A percentile compares a stretch with the other conserved stretches of the same genome.
phyloP scores from a whole-genome alignment of 306 rosid species.

The Ceratonia siliqua region DNA sequence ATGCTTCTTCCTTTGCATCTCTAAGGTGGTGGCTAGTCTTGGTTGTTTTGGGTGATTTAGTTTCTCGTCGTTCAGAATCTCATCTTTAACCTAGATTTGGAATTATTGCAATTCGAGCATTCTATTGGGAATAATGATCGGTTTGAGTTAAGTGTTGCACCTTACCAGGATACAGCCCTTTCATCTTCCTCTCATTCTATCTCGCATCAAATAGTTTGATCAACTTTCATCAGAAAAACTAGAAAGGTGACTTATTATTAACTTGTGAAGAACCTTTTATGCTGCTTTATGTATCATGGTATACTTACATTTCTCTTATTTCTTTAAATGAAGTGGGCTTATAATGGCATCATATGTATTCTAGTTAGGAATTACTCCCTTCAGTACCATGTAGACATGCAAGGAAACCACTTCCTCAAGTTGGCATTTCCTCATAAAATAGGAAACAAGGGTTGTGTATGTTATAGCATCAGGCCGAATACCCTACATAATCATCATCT shows the following conservation, averaged over 20 bases:
- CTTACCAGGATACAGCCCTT: too few species aligned
- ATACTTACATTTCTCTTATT: not conserved
- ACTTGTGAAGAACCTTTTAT: not conserved
- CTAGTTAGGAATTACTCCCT: conserved; percentile 52
- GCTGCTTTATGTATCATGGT: not conserved
- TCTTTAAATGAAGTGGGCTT: conserved; percentile 38
- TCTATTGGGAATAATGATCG: too few species aligned
- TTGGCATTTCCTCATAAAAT: conserved; percentile 36
- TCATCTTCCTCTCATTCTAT: too few species aligned
- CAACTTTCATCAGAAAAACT: not conserved
- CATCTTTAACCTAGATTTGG: too few species aligned
- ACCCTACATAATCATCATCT: conserved; percentile 46
- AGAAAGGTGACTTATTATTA: not conserved
- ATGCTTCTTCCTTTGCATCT: too few species aligned
- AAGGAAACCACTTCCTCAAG: conserved; percentile 53
- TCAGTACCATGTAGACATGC: conserved; percentile 57
- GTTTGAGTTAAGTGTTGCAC: too few species aligned
- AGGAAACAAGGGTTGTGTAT: conserved; percentile 51
- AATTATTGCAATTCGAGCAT: too few species aligned
- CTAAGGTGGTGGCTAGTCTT: too few species aligned
- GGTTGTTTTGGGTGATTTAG: too few species aligned
- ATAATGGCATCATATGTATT: conserved; percentile 43
- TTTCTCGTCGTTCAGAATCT: too few species aligned
- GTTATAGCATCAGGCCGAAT: conserved; percentile 52
- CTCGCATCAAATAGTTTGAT: not conserved